phyloP scores from a whole-genome alignment of 148 eudicot genomes.

The Spergularia marina region DNA sequence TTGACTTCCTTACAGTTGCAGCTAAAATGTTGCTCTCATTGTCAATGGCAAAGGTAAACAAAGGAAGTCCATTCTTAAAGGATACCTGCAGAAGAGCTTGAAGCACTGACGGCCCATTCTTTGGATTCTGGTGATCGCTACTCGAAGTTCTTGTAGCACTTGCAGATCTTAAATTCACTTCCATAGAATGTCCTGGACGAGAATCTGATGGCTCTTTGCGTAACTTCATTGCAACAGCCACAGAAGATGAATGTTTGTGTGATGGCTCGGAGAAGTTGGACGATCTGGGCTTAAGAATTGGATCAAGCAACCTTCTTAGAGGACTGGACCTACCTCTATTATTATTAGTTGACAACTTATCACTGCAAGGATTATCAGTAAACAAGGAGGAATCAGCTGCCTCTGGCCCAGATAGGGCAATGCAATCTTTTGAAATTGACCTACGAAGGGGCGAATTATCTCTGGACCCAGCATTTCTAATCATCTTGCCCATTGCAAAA shows the following conservation, averaged over 20 bases:
- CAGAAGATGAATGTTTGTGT: constrained; percentile 33
- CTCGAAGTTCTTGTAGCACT: constrained; percentile 16
- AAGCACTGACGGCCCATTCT: constrained; percentile 27
- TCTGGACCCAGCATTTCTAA: constrained; percentile 44
- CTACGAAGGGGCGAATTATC: constrained; percentile 42
- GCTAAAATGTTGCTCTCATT: constrained; percentile 57
- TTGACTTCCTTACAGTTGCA: constrained; percentile 58
- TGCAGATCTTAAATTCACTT: constrained; percentile 29
- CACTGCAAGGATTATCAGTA: constrained; percentile 28
- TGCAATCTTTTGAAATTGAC: constrained; percentile 34
- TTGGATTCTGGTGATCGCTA: constrained; percentile 30
- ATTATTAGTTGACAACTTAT: constrained; percentile 32
- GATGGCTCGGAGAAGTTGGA: constrained; percentile 34
- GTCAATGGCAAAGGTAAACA: constrained; percentile 72
- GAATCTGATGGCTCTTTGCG: constrained; percentile 29
- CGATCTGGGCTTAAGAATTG: constrained; percentile 61
- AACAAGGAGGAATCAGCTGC: constrained; percentile 24
- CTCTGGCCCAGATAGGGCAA: constrained; percentile 31
- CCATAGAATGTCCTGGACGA: constrained; percentile 25
- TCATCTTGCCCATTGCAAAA: constrained; percentile 43
- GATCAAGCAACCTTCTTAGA: constrained; percentile 78
- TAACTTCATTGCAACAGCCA: constrained; percentile 26
- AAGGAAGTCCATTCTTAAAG: constrained; percentile 77
- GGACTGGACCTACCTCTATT: constrained; percentile 68
- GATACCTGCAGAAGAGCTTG: constrained; percentile 76